Base-by-base conservation (phyloP, 352 stramenopile genomes). In the Globisporangium recalcitrans region DNA sequence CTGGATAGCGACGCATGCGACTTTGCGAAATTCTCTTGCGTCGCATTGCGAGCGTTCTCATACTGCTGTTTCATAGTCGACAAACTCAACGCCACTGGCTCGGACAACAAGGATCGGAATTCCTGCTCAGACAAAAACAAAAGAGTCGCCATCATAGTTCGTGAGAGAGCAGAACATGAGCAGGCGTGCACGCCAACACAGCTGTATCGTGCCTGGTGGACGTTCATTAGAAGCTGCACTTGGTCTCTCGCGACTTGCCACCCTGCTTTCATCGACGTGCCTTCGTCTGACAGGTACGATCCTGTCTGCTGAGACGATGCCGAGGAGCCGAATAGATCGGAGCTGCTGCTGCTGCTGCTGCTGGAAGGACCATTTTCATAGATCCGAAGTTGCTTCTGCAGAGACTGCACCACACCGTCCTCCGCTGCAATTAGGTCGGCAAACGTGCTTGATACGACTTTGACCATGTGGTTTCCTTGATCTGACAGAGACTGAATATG, bases 61-160 rank as follows among this genome's bases (percentile, higher is more conserved):
- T 94, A 94, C 27, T 94, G 82, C 47, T 74, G 79, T 49, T 87
- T 88, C 82, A 94, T 94, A 26, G 79, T 90, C 19, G 70, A 67
- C 48, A 94, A 70, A 46, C 80, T 91, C 36, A 94, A 58, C 9
- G 79, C 66, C 16, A 92, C 82, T 11, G 85, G 82, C 42, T 94
- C 85, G 1, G 79, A 70, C 13, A 94, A 60, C 16, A 94, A 40
- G 1, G 82, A 92, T n/a, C 75, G 72, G 32, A 90, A 94, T 74
- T 94, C 85, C 70, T 91, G 47, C 26, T 32, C 26, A 52, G 8
- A 54, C 61, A 55, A 53, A 24, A n/a, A n/a, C n/a, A n/a, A n/a
- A n/a, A n/a, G n/a, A n/a, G n/a, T n/a, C n/a, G n/a, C n/a, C n/a
- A n/a, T 7, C 26, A 5, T 26, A 26, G n/a, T 4, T n/a, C 34